Percentiles rank a stretch among this genome's conserved stretches.
Evolutionary conservation across 176 grass and related monocot species (phyloP).

Genomic region (Tuctoria greenei): DNA sequence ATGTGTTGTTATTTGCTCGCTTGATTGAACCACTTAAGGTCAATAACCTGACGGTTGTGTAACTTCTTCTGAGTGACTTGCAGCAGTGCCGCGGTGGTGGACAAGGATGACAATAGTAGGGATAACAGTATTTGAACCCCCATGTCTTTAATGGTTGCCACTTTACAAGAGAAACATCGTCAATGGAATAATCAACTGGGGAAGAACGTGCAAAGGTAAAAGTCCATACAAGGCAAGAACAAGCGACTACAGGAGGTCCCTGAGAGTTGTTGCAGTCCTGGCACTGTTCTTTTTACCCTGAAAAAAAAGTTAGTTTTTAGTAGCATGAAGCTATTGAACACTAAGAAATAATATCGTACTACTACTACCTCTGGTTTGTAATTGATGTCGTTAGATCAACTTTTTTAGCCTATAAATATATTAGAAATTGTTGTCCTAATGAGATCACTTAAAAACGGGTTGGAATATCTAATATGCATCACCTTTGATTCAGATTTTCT

Average conservation of each 20-base stretch:
- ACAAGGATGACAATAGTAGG: neutral
- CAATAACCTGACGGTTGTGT: neutral
- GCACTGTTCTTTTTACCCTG: constrained; percentile 33
- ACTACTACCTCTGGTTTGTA: too few species aligned
- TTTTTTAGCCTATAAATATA: neutral
- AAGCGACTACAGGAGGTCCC: constrained; percentile 25
- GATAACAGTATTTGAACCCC: neutral
- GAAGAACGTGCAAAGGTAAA: neutral
- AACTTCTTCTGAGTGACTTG: neutral
- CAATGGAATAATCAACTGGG: neutral
- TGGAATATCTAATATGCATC: neutral
- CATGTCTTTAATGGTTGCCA: neutral
- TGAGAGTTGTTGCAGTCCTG: constrained; percentile 28
- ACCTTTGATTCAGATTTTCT: neutral
- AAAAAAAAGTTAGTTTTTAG: neutral
- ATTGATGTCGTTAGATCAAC: neutral
- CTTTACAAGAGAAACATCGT: neutral
- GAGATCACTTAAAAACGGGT: neutral
- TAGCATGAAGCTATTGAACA: neutral
- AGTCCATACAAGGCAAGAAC: neutral
- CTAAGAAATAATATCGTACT: neutral
- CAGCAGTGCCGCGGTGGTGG: neutral
- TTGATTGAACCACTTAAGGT: neutral
- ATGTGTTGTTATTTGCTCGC: neutral
- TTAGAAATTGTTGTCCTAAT: neutral